Evolutionary conservation across 2,329 filamentous ascomycete species (phyloP).

Genomic region (Tolypocladium endophyticum): DNA sequence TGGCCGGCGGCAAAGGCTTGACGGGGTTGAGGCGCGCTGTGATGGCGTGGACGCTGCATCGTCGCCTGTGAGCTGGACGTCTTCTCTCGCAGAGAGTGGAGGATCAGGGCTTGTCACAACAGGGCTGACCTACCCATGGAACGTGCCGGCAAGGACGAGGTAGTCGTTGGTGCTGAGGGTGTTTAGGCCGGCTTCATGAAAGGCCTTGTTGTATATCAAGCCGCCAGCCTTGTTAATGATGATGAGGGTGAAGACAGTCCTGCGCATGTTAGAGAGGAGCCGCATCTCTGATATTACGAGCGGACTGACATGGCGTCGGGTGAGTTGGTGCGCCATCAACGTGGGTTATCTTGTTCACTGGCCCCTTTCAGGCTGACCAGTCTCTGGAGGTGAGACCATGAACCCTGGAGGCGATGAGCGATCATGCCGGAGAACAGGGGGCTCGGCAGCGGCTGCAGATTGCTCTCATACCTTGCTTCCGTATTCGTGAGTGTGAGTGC

Average conservation of each 20-base stretch:
- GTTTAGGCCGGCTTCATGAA: conserved; percentile 73
- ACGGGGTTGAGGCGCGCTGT: conserved; percentile 52
- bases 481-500: background rate
- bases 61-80: conserved; percentile 3
- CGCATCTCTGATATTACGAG: background rate
- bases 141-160: conserved; percentile 91
- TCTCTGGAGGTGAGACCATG: conserved; percentile 6
- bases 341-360: background rate
- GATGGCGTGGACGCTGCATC: conserved; percentile 55
- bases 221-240: conserved; percentile 98
- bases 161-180: conserved; percentile 93
- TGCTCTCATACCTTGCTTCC: background rate
- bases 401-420: conserved; percentile 1
- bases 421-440: background rate
- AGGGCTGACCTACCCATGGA: conserved; percentile 64
- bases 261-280: conserved; percentile 23
- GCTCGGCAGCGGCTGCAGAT: background rate
- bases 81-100: background rate
- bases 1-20: conserved; percentile 22
- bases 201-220: conserved; percentile 90
- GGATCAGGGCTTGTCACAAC: background rate
- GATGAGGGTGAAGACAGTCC: conserved; percentile 91
- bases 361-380: conserved; percentile 7
- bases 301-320: background rate
- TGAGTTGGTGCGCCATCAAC: background rate